Evolutionary conservation across 163 green algal genomes (phyloP).

Genomic region (Prototheca cutis): DNA sequence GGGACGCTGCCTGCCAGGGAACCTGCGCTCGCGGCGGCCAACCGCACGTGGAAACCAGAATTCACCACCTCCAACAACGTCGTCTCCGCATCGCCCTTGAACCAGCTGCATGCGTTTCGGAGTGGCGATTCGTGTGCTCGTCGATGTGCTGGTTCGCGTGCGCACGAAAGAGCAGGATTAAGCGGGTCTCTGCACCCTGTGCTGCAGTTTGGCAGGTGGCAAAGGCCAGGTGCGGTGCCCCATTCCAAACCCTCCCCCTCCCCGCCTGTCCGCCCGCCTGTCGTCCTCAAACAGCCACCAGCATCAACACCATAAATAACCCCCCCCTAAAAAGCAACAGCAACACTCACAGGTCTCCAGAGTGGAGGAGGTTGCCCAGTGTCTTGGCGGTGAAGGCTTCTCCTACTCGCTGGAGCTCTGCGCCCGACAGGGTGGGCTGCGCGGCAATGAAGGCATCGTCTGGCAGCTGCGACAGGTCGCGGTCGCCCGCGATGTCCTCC

Average conservation of each 20-base stretch:
- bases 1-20: neutral
- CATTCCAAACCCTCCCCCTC: no score
- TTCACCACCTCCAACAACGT: constrained; percentile 26
- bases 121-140: no score
- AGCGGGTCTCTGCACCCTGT: no score
- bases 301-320: no score
- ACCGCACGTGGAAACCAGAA: constrained; percentile 15
- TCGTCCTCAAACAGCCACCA: no score
- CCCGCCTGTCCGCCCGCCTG: no score
- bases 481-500: neutral
- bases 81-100: constrained; percentile 18
- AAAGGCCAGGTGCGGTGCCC: no score
- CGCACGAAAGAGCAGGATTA: no score
- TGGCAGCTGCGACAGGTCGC: constrained; percentile 9
- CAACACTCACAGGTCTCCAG: constrained; percentile 17
- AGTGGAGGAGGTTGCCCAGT: constrained; percentile 15
- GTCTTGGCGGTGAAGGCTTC: constrained; percentile 7
- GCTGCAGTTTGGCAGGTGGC: no score
- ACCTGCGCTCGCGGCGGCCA: neutral
- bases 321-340: no score
- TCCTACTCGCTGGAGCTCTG: constrained; percentile 16
- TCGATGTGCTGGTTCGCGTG: no score
- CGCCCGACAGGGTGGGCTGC: constrained; percentile 13
- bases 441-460: constrained; percentile 13
- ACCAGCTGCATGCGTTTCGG: constrained; percentile 9